Base-by-base conservation (phyloP, 768 basidiomycete species). In the Imleria badia region DNA sequence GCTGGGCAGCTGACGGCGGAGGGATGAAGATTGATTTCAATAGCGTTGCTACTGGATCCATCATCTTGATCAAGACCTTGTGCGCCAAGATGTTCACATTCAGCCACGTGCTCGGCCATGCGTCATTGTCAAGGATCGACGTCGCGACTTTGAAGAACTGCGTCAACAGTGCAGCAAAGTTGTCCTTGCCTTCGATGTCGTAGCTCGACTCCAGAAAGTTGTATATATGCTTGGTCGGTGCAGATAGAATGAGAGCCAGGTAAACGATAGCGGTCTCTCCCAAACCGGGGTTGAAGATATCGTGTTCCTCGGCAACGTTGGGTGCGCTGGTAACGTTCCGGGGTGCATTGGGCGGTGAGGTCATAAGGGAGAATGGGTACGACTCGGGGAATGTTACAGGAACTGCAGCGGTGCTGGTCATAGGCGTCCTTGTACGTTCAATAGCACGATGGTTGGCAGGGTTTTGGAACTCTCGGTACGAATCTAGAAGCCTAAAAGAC, bases 381-480 rank as follows among this genome's bases (percentile, higher is more conserved):
- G 94, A 88, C 59, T 94, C 89, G 0, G 96, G 96, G 73, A 98
- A 98, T 1, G 90, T 88, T 41, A 91, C 84, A 1, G 94, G 94
- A 3, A 80, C 67, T 2, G 76, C 66, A 20, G 84, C 73, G 45
- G 85, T 82, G 26, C 77, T 72, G 3, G 86, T 84, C 3, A 82
- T 78, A 17, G 78, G 76, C 0, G 86, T 79, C 44, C 81, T 82
- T 26, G 80, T 82, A 40, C 82, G 83, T 63, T 89, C 87, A 42
- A 98, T 81, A 2, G 85, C 84, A 49, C 81, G 81, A 38, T 78
- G 79, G 19, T 87, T 89, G 0, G 77, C 80, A 0, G 85, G 76
- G 60, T 73, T 85, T 60, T 89, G 85, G 43, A 92, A 83, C 68
- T 98, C 96, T 36, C 83, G 80, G 67, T 94, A 97, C 2, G 94